phyloP scores from a whole-genome alignment of 2,329 filamentous ascomycete genomes.

The Metarhizium rileyi region DNA sequence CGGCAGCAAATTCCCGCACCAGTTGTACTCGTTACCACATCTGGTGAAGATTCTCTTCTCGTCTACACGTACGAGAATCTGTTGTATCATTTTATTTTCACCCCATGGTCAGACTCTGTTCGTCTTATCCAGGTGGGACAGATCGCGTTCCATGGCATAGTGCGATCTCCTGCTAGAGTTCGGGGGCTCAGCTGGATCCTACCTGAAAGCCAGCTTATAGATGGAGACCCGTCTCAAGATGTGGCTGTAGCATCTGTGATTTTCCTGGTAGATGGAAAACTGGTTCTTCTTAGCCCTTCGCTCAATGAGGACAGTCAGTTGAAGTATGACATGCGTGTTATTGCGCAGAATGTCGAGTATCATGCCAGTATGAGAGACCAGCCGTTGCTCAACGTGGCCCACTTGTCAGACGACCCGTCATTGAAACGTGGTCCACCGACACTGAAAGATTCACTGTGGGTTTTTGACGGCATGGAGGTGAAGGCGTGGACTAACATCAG shows the following conservation, averaged over 20 bases:
- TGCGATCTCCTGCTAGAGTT: constrained; percentile 84
- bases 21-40: constrained; percentile 80
- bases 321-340: constrained; percentile 97
- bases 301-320: constrained; percentile 72
- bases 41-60: constrained; percentile 86
- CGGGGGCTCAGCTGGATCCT: constrained; percentile 92
- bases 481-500: constrained; percentile 85
- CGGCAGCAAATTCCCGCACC: constrained; percentile 70
- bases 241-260: constrained; percentile 88
- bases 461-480: constrained; percentile 80
- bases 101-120: constrained; percentile 56
- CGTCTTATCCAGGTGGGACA: constrained; percentile 89
- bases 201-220: constrained; percentile 77
- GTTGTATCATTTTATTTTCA: constrained; percentile 89
- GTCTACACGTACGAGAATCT: constrained; percentile 97
- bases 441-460: constrained; percentile 83
- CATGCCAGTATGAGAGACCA: constrained; percentile 90
- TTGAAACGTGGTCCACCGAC: constrained; percentile 28
- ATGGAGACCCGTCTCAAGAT: constrained; percentile 92
- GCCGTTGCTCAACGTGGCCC: constrained; percentile 31
- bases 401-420: constrained; percentile 15
- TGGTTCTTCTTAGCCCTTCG: constrained; percentile 83
- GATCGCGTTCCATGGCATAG: constrained; percentile 94
- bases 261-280: constrained; percentile 94
- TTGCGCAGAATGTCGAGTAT: constrained; percentile 93